Evolutionary conservation across 306 rosid species (phyloP), one percentile per base, ranked within the genome.

Genomic region (Lathyrus aphaca): DNA sequence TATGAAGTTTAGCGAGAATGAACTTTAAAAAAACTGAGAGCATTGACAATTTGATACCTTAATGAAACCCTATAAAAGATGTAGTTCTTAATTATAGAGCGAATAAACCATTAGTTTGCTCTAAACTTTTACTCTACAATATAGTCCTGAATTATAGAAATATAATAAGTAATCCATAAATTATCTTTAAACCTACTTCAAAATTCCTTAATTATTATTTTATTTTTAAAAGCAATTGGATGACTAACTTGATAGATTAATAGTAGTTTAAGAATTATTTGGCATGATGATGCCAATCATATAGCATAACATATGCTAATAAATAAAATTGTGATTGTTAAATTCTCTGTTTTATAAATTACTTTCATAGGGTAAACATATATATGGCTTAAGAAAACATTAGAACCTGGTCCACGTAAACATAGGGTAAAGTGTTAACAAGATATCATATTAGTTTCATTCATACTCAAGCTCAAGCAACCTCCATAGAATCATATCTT

Each of bases 401-500:
- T 51, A 51, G 14, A 19, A 19, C 9, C 35, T 6, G 60, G 35
- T 54, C 6, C 3, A 10, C 72, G 19, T 8, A 53, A 16, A 40
- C n/a, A 5, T 21, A 16, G 21, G 0, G 44, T 39, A 17, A 50
- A 3, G 46, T 11, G 37, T 55, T 18, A 42, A 44, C 79, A 67
- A 46, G 35, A 16, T n/a, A 29, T 11, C 5, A 43, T 27, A 23
- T 32, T 46, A n/a, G 23, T 58, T 57, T 42, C 64, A 32, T 18
- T 66, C 44, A 53, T 58, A 45, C 32, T 45, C 65, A 15, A 42
- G 55, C 32, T 45, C 65, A 15, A 42, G 55, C 62, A 58, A 35
- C 57, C 77, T 59, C 64, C 1, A 23, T 48, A 29, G 30, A 68
- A 68, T 55, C 75, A 60, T 67, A 37, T 74, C 51, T 65, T 10